Percentiles rank a stretch among this genome's conserved stretches.
Evolutionary conservation across 2,329 filamentous ascomycete genomes (phyloP).

Genomic region (Trichoderma sp.): DNA sequence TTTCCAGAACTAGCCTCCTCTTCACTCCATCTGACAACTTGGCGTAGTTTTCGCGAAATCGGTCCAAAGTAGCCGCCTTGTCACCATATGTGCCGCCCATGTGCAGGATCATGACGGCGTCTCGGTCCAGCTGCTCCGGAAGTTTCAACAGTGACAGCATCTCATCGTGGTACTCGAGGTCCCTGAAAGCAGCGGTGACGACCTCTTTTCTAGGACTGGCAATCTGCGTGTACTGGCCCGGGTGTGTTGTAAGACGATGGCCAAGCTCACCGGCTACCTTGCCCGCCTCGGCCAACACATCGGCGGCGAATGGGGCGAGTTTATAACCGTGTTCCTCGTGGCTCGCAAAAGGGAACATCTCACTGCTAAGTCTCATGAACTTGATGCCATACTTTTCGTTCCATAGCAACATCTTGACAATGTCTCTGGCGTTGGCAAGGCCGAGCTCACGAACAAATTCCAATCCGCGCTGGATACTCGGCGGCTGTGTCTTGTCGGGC

Average conservation of each 20-base stretch:
- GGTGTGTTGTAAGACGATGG: conserved; percentile 85
- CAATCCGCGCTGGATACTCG: conserved; percentile 64
- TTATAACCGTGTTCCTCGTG: conserved; percentile 84
- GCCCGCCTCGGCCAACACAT: conserved; percentile 72
- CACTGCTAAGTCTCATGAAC: conserved; percentile 87
- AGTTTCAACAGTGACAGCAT: conserved; percentile 74
- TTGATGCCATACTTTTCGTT: conserved; percentile 89
- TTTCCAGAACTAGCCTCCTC: conserved; percentile 80
- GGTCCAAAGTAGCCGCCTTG: conserved; percentile 71
- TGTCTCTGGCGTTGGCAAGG: conserved; percentile 76
- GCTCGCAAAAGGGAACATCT: conserved; percentile 96
- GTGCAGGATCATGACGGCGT: conserved; percentile 92
- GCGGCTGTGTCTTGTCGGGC: conserved; percentile 68
- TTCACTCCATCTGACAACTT: conserved; percentile 67
- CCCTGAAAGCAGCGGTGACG: conserved; percentile 70
- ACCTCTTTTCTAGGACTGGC: conserved; percentile 78
- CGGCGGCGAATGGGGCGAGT: conserved; percentile 76
- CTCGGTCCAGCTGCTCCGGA: conserved; percentile 72
- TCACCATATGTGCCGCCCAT: conserved; percentile 90
- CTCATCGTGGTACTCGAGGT: conserved; percentile 85
- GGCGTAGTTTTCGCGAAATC: conserved; percentile 74
- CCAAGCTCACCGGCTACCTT: conserved; percentile 72
- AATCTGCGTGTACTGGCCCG: conserved; percentile 89
- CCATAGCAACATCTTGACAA: conserved; percentile 84
- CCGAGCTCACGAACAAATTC: conserved; percentile 74